Base-by-base conservation (phyloP, 441 rosid species). In the Corymbia citriodora region DNA sequence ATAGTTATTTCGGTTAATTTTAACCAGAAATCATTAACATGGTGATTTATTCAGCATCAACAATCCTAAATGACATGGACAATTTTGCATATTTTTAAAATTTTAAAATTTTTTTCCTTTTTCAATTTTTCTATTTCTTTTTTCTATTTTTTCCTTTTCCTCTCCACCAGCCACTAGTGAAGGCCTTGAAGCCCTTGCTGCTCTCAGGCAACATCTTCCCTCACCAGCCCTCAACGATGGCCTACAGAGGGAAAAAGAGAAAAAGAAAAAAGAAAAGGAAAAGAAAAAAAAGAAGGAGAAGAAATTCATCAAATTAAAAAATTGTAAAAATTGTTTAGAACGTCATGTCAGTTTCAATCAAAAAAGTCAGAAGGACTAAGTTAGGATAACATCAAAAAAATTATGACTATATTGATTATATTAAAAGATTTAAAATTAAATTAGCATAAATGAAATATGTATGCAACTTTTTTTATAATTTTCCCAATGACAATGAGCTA, bases 221-320 rank as follows among this genome's bases (percentile, higher is more conserved):
- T 29, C n/a, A 1, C 5, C 3, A 0, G 16, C 57, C 21, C 9
- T 17, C 18, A 16, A 0, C 16, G 8, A 65, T 65, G 18, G 19
- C 19, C 19, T 4, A 2, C 0, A 2, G 17, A 65, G 10, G 10
- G 10, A 65, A 65, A 65, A n/a, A n/a, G 2, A 16, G 14, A 31
- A 31, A 31, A 16, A 16, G 5, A 15, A 8, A 3, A n/a, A 65
- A n/a, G 5, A 13, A 29, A n/a, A 15, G 8, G 19, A 65, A 65
- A 15, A 65, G 3, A 8, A 13, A 12, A 29, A 29, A 7, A 40
- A 40, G 33, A 33, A 33, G 2, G 33, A 40, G 45, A 40, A 40
- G 45, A 40, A 40, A 4, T 5, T 40, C 45, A 40, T 40, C 45
- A 40, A 4, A 40, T 40, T 40, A 40, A 40, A 40, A 63, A 63